Percentiles rank a stretch among this genome's conserved stretches.
Evolutionary conservation across 495 filamentous ascomycete species (phyloP).

Genomic region (Aspergillus carlsbadensis): DNA sequence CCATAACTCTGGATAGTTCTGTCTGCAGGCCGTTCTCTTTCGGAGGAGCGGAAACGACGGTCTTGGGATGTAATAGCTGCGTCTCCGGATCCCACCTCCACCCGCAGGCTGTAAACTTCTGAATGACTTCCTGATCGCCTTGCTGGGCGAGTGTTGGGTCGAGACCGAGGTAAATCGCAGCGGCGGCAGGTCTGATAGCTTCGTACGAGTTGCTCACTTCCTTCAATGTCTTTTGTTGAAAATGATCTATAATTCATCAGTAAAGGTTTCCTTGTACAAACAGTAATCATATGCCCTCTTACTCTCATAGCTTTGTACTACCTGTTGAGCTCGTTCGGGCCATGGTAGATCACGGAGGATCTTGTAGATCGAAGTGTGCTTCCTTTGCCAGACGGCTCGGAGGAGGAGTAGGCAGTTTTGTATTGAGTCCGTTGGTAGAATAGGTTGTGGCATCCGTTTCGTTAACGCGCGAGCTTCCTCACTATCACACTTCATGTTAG

Average conservation of each 20-base stretch:
- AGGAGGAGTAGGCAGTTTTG: slow-evolving; percentile 47
- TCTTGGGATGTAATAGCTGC: slow-evolving; percentile 39
- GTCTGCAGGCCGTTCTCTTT: slow-evolving; percentile 24
- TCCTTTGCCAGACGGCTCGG: slow-evolving; percentile 49
- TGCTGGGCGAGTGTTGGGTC: slow-evolving; percentile 30
- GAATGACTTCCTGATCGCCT: slow-evolving; percentile 32
- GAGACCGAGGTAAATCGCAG: slow-evolving; percentile 48
- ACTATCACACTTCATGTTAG: slow-evolving; percentile 27
- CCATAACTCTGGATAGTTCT: slow-evolving; percentile 35
- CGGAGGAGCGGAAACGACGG: slow-evolving; percentile 27
- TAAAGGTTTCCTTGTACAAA: slow-evolving; percentile 1
- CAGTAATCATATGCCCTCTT: slow-evolving; percentile 8
- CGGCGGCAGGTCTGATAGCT: slow-evolving; percentile 44
- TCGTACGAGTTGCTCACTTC: slow-evolving; percentile 50
- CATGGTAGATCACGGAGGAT: slow-evolving; percentile 43
- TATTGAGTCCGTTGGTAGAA: slow-evolving; percentile 41
- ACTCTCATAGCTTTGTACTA: slow-evolving; percentile 47
- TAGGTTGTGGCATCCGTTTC: slow-evolving; percentile 42
- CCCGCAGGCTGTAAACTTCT: slow-evolving; percentile 41
- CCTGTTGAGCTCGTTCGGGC: slow-evolving; percentile 36
- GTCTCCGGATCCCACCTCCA: slow-evolving; percentile 47
- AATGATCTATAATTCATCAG: slow-evolving; percentile 47
- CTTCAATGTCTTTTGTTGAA: slow-evolving; percentile 47
- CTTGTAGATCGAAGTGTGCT: slow-evolving; percentile 43
- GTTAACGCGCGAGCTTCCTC: slow-evolving; percentile 53